Conservation (phyloP, 2,329 filamentous ascomycete species). For the Colletotrichum neosansevieriae region DNA sequence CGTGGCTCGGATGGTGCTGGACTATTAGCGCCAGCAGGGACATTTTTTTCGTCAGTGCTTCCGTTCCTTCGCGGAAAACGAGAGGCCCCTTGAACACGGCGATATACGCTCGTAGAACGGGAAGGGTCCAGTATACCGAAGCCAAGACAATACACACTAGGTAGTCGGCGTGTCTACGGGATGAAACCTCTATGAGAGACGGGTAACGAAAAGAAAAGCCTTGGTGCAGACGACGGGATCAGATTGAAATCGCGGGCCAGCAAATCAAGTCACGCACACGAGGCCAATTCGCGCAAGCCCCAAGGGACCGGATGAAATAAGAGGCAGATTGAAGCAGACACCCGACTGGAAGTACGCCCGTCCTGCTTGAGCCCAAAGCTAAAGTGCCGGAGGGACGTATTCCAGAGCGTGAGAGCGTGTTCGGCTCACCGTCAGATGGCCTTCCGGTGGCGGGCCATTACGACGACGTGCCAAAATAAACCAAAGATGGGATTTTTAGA, state of each 20-base stretch:
- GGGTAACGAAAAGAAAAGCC: slow-evolving; percentile 5
- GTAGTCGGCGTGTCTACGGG: slow-evolving; percentile 27
- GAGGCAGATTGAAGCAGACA: slow-evolving; percentile 28
- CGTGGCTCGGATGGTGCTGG: slow-evolving; percentile 22
- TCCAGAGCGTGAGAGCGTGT: slow-evolving; percentile 30
- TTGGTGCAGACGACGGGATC: slow-evolving; percentile 13
- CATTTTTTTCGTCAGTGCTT: slow-evolving; percentile 23
- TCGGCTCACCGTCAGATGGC: slow-evolving; percentile 40
- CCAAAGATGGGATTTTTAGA: slow-evolving; percentile 27
- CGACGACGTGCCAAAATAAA: slow-evolving; percentile 36
- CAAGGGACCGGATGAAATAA: slow-evolving; percentile 31
- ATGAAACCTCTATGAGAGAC: slow-evolving; percentile 34
- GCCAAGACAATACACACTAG: slow-evolving; percentile 13
- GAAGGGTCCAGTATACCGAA: slow-evolving; percentile 28
- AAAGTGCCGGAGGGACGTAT: slow-evolving; percentile 23
- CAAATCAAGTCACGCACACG: slow-evolving; percentile 14
- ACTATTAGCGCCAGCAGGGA: slow-evolving; percentile 6
- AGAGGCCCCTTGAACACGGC: slow-evolving; percentile 16
- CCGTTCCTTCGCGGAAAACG: slow-evolving; percentile 5
- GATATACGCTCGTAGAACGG: slow-evolving; percentile 15
- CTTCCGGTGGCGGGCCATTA: slow-evolving; percentile 40
- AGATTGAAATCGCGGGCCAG: slow-evolving; percentile 20
- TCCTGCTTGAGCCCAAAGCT: slow-evolving; percentile 33
- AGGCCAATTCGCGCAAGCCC: slow-evolving; percentile 1
- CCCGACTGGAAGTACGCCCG: slow-evolving; percentile 33